phyloP scores from a whole-genome alignment of 2,329 filamentous ascomycete genomes.

The Grosmannia serpens region DNA sequence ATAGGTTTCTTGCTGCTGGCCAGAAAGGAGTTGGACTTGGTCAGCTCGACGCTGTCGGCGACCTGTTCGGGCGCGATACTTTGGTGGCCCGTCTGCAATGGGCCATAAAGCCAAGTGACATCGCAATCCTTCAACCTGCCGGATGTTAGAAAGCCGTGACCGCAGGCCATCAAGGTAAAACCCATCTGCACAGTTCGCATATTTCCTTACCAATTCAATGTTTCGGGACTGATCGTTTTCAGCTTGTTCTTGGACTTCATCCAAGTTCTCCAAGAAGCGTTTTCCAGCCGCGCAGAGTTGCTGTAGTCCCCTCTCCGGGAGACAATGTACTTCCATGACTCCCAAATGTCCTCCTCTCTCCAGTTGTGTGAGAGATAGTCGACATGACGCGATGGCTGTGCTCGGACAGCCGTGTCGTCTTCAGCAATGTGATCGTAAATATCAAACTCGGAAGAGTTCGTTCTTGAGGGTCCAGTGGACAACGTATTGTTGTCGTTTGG shows the following conservation, averaged over 20 bases:
- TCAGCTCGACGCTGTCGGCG: constrained; percentile 29
- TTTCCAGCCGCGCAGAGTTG: constrained; percentile 76
- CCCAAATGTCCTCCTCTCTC: constrained; percentile 94
- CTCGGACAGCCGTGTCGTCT: constrained; percentile 67
- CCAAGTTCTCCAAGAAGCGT: constrained; percentile 96
- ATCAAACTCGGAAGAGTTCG: constrained; percentile 44
- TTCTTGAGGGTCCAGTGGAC: constrained; percentile 41
- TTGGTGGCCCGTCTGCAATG: constrained; percentile 62
- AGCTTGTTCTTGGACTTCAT: constrained; percentile 82
- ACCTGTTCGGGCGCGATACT: constrained; percentile 36
- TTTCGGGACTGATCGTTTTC: constrained; percentile 80
- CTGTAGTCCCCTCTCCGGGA: constrained; percentile 67
- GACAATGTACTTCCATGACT: constrained; percentile 89
- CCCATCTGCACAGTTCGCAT: not conserved
- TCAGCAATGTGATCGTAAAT: constrained; percentile 47
- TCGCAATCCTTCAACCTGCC: constrained; percentile 90
- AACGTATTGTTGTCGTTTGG: constrained; percentile 39
- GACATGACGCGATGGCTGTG: constrained; percentile 75
- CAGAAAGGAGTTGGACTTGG: constrained; percentile 52
- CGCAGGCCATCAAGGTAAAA: too few species aligned
- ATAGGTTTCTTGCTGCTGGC: constrained; percentile 73
- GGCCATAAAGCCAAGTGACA: constrained; percentile 95
- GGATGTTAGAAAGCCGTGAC: constrained; percentile 16
- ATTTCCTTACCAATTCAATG: constrained; percentile 74
- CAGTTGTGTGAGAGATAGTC: constrained; percentile 91